Base-by-base conservation (phyloP, 805 yeast species). In the Schizosaccharomyces octosporus region DNA sequence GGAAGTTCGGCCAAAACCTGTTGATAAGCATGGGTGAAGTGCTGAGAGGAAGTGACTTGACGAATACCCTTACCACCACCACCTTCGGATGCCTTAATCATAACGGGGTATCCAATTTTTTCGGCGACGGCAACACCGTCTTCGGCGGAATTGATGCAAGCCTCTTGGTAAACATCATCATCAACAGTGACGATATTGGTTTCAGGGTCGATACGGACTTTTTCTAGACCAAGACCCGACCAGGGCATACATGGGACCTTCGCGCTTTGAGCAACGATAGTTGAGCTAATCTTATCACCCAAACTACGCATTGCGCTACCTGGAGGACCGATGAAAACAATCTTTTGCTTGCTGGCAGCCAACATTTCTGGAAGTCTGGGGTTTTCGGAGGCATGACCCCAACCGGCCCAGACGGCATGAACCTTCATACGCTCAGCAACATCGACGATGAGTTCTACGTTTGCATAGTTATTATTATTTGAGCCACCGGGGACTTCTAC, bases 51-150 rank as follows among this genome's bases (percentile, higher is more conserved):
- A 62, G 86, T 95, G 65, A 88, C 97, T 74, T 88, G 88, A 77
- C 99, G 84, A 73, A 93, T 93, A 80, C 99, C 99, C 76, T 93
- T 93, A 78, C 99, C 99, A 76, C 99, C 99, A 74, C 99, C 99
- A 78, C 99, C 99, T 81, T 93, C 99, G 63, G 97, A 88, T 60
- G 98, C 98, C 74, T 93, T 93, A 71, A 93, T 83, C 99, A 93
- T 93, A 62, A 93, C 95, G 41, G 99, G 99, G 77, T 93, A 88
- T 1, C 98, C 98, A 69, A 93, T 89, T 69, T 79, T 72, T 67
- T 78, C 80, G 63, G 98, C 98, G 71, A 85, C 86, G 55, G 66
- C 78, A 62, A 93, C 78, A 65, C 97, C 99, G 68, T 90, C 95
- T 68, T 84, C 93, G 59, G 97, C 88, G 51, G 82, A 77, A 5